Evolutionary conservation across 75 land plant genomes (phyloP), one percentile per base, ranked within the genome.

Genomic region (Larix kaempferi): DNA sequence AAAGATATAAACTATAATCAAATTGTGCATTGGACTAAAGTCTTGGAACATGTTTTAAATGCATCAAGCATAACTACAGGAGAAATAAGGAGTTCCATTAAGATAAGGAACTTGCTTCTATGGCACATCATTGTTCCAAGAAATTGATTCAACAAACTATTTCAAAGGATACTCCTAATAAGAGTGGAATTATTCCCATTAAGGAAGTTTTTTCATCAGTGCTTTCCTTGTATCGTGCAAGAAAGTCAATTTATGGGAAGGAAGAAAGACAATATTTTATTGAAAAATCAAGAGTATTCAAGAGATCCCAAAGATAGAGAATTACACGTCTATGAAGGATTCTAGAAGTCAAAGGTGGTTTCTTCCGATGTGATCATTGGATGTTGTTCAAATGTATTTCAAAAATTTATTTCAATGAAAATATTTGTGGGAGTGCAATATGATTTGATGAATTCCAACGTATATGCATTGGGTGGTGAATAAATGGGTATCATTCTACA

Each of bases 351-450:
- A 44, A 44, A 44, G 52, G 6, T 17, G 6, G 49, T 8, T 22
- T 41, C 74, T 5, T 37, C 78, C 12, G 27, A 41, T 22, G 29
- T 77, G 64, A 73, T 77, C 4, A 77, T 55, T 37, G n/a, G 65
- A 65, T 73, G 78, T 14, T 77, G 72, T 59, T 52, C 27, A 22
- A 73, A 77, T 14, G 71, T 27, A 5, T 77, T 77, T 54, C 23
- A 41, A 8, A 77, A 67, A 13, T 65, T 44, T 39, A 66, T 77
- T 13, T 77, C 72, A n/a, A 23, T 57, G 21, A 56, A 77, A 49
- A 62, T 37, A 33, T 77, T 77, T 39, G 39, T 17, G 55, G 5
- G n/a, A n/a, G n/a, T n/a, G n/a, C n/a, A n/a, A n/a, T n/a, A n/a
- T n/a, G n/a, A n/a, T n/a, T n/a, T n/a, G n/a, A n/a, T n/a, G n/a